Conservation (phyloP, 2,329 filamentous ascomycete species). For the Cladophialophora carrionii region DNA sequence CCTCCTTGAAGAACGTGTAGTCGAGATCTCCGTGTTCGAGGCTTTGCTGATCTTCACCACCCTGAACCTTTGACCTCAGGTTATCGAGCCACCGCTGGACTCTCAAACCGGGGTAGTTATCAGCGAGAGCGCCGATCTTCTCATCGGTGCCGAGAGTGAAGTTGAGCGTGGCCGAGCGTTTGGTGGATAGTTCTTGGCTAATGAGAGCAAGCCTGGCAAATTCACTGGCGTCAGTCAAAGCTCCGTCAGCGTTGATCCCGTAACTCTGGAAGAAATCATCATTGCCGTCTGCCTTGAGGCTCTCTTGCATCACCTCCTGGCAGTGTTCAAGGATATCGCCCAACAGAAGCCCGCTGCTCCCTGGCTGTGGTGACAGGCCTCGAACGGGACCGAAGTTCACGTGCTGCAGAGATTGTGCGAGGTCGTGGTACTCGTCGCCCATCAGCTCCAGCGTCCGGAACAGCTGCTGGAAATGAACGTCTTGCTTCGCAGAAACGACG, state of each 20-base stretch:
- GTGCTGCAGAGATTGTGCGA: neutral
- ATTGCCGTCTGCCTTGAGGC: neutral
- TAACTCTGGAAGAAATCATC: neutral
- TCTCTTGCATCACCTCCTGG: constrained; percentile 5
- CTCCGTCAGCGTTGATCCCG: neutral
- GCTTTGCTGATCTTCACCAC: neutral
- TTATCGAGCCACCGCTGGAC: constrained; percentile 4
- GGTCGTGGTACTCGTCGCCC: neutral
- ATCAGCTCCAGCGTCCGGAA: constrained; percentile 8
- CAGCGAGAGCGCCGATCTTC: neutral
- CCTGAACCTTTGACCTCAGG: neutral
- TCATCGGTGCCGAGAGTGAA: constrained; percentile 1
- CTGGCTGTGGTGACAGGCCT: neutral
- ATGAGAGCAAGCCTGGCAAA: constrained; percentile 5
- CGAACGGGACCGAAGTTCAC: neutral
- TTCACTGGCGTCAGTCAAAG: neutral
- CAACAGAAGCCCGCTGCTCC: neutral
- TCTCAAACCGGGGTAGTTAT: neutral
- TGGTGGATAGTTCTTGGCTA: neutral
- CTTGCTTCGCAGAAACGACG: constrained; percentile 72
- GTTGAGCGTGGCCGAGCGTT: neutral
- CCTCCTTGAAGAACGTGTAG: neutral
- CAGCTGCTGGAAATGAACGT: constrained; percentile 72
- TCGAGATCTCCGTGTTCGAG: neutral
- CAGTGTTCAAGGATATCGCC: neutral